Evolutionary conservation across 2,329 filamentous ascomycete species (phyloP).

Genomic region (Colletotrichum viniferum): DNA sequence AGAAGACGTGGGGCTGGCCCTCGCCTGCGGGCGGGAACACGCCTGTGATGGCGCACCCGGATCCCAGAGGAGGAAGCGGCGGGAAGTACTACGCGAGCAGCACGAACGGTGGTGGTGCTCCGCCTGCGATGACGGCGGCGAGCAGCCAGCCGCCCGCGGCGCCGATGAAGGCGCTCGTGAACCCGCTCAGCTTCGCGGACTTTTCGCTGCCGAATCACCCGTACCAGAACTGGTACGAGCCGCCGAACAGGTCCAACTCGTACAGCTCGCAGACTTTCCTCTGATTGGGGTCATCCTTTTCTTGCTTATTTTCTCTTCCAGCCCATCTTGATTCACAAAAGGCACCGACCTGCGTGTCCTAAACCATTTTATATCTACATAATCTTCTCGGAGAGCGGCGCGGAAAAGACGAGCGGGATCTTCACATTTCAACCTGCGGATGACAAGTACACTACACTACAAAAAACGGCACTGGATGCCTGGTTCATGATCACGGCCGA

Average conservation of each 20-base stretch:
- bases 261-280: slow-evolving; percentile 15
- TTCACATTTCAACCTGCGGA: background rate
- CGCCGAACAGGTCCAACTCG: slow-evolving; percentile 57
- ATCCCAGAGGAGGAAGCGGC: background rate
- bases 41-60: background rate
- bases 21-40: background rate
- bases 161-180: slow-evolving; percentile 52
- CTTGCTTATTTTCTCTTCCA: background rate
- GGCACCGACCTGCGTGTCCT: background rate
- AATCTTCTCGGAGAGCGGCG: background rate
- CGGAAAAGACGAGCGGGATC: background rate
- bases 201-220: slow-evolving; percentile 81
- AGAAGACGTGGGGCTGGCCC: slow-evolving; percentile 77
- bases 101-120: background rate
- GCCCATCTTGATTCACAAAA: background rate
- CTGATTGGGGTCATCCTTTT: background rate
- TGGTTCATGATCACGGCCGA: background rate
- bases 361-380: background rate
- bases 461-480: slow-evolving; percentile 10
- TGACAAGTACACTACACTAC: background rate
- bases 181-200: slow-evolving; percentile 76
- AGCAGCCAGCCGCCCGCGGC: slow-evolving; percentile 20
- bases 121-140: slow-evolving; percentile 18
- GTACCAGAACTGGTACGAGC: slow-evolving; percentile 81
- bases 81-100: background rate